Percentiles rank a stretch among this genome's conserved stretches.
Conservation (phyloP, 2,329 filamentous ascomycete species). For the Claviceps citrina region DNA sequence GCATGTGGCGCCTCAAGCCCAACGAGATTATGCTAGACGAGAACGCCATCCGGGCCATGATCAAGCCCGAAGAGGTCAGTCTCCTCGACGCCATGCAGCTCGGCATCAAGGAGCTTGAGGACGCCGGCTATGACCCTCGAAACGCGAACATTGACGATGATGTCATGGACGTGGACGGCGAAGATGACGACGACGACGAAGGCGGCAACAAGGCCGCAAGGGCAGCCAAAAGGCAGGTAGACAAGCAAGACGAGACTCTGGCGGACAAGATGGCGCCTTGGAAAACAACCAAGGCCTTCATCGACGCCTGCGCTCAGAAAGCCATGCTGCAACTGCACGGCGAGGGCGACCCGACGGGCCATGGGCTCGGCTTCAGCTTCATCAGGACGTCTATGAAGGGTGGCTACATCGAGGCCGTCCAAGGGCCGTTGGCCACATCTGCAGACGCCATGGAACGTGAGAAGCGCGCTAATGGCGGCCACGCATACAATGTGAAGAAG, state of each 20-base stretch:
- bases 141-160: slow-evolving; percentile 49
- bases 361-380: slow-evolving; percentile 89
- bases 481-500: slow-evolving; percentile 92
- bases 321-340: slow-evolving; percentile 94
- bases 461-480: slow-evolving; percentile 76
- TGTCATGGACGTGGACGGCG: slow-evolving; percentile 48
- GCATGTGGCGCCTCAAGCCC: slow-evolving; percentile 61
- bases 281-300: slow-evolving; percentile 93
- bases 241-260: slow-evolving; percentile 51
- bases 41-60: slow-evolving; percentile 66
- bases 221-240: slow-evolving; percentile 25
- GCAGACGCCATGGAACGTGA: slow-evolving; percentile 80
- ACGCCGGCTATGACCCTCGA: slow-evolving; percentile 68
- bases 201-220: slow-evolving; percentile 25
- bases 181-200: slow-evolving; percentile 31
- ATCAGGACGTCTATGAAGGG: slow-evolving; percentile 98
- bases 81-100: slow-evolving; percentile 94
- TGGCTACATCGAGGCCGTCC: slow-evolving; percentile 72
- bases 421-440: slow-evolving; percentile 47
- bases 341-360: slow-evolving; percentile 84
- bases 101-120: slow-evolving; percentile 75
- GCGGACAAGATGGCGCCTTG: slow-evolving; percentile 87
- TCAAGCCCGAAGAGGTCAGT: slow-evolving; percentile 91
- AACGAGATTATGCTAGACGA: slow-evolving; percentile 68
- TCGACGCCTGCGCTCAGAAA: slow-evolving; percentile 84